These are phyloP conservation scores for Lasiodiplodia sp. DNA, from an alignment of 2,329 filamentous ascomycete species.

Conservation along the genomic window DNA sequence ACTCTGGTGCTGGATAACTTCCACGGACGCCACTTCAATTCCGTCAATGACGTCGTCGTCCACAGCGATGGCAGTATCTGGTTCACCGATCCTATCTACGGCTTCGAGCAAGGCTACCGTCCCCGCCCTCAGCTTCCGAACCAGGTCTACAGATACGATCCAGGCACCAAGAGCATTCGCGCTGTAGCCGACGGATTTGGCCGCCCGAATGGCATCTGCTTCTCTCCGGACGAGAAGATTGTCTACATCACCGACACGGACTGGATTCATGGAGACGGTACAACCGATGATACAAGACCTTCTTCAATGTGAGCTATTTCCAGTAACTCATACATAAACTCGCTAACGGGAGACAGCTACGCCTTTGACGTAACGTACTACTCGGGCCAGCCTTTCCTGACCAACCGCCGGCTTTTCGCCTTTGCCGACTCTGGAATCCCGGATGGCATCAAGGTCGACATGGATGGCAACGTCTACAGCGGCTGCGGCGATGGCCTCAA, in stretches of 20 bases:
- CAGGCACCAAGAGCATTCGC: constrained; percentile 43
- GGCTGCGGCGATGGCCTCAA: constrained; percentile 60
- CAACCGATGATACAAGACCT: constrained; percentile 31
- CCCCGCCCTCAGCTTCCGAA: constrained; percentile 37
- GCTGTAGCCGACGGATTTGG: constrained; percentile 49
- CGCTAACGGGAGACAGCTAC: constrained; percentile 41
- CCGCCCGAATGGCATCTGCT: constrained; percentile 53
- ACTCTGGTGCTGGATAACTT: constrained; percentile 51
- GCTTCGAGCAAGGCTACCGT: constrained; percentile 36
- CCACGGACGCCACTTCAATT: constrained; percentile 53
- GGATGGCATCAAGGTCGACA: constrained; percentile 59
- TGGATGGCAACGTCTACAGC: constrained; percentile 62
- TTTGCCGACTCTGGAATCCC: constrained; percentile 57
- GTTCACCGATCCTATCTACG: constrained; percentile 54
- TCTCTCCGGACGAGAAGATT: constrained; percentile 48
- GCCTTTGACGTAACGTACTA: constrained; percentile 52
- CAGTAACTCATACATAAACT: too few species aligned
- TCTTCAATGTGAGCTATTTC: constrained; percentile 16
- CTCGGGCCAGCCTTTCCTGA: constrained; percentile 39
- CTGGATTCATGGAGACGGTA: constrained; percentile 26
- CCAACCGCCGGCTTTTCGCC: constrained; percentile 61
- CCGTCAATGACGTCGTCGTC: constrained; percentile 49
- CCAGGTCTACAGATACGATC: constrained; percentile 50
- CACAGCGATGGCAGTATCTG: constrained; percentile 52
- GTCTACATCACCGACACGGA: constrained; percentile 53